A percentile compares a stretch with the other conserved stretches of the same genome.
phyloP scores from a whole-genome alignment of 352 stramenopile species.

The Thalassiosira allenii region DNA sequence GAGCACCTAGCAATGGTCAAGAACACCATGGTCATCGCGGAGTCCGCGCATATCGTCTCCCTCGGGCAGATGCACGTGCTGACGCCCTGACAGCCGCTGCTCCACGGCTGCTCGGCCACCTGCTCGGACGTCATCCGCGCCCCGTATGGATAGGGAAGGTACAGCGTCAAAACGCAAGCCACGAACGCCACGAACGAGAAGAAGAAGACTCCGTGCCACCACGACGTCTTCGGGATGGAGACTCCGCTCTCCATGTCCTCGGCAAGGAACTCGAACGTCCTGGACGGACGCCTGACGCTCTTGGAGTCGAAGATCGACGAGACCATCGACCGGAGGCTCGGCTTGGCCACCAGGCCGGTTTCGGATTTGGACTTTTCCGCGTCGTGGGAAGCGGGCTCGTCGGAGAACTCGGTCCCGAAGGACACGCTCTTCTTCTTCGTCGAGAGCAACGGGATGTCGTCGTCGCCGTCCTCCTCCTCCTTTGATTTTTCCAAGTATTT shows the following conservation, averaged over 20 bases:
- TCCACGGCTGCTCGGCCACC: conserved; percentile 38
- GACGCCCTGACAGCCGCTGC: conserved; percentile 39
- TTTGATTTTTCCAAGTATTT: no score
- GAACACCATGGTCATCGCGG: conserved; percentile 51
- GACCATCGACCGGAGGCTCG: no score
- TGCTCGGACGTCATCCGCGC: conserved; percentile 42
- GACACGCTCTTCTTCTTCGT: no score
- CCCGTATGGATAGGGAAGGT: conserved; percentile 49
- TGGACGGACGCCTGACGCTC: no score
- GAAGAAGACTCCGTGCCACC: conserved; percentile 55
- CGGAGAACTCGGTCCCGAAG: no score
- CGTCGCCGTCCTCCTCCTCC: no score
- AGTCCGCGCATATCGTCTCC: conserved; percentile 54
- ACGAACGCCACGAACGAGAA: conserved; percentile 33
- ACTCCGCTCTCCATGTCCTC: conserved; percentile 36
- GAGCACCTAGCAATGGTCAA: conserved; percentile 46
- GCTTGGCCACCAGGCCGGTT: no score
- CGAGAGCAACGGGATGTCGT: no score
- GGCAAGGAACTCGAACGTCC: conserved; percentile 49
- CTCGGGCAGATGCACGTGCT: conserved; percentile 52
- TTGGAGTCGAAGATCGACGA: no score
- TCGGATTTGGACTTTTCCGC: no score
- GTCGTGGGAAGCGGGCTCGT: no score
- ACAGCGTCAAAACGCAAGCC: conserved; percentile 48
- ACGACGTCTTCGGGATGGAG: conserved; percentile 6